phyloP scores from a whole-genome alignment of 352 stramenopile genomes.

The Pythium aristosporum region DNA sequence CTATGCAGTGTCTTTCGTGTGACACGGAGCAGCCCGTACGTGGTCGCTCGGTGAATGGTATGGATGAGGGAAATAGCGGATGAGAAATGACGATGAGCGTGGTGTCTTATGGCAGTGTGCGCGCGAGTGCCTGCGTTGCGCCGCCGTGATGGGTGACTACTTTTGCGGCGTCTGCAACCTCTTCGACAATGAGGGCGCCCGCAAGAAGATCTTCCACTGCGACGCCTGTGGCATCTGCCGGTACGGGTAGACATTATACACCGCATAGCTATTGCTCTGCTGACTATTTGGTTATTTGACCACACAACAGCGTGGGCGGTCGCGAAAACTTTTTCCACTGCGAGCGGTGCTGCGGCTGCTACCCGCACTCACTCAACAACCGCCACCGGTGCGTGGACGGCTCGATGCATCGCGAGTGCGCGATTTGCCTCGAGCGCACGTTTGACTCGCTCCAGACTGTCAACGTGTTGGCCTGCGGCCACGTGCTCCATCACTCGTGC shows the following conservation, averaged over 20 bases:
- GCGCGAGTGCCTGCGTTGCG: conserved; percentile 46
- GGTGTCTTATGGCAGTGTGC: conserved; percentile 35
- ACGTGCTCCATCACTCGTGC: conserved; percentile 74
- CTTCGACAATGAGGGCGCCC: conserved; percentile 59
- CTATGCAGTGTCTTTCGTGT: conserved; percentile 69
- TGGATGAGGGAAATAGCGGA: background rate
- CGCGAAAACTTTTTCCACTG: conserved; percentile 84
- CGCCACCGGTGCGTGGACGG: conserved; percentile 80
- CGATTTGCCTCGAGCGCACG: conserved; percentile 78
- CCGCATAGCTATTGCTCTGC: background rate
- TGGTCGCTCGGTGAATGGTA: background rate
- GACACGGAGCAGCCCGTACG: conserved; percentile 58
- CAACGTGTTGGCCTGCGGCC: conserved; percentile 68
- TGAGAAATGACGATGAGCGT: background rate
- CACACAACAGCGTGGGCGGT: conserved; percentile 48
- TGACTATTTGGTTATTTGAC: background rate
- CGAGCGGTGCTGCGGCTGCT: conserved; percentile 74
- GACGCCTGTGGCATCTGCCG: conserved; percentile 75
- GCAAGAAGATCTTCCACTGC: conserved; percentile 77
- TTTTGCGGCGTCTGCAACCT: conserved; percentile 74
- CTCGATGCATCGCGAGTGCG: conserved; percentile 80
- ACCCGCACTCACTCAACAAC: conserved; percentile 60
- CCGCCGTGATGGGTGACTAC: conserved; percentile 52
- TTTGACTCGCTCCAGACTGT: conserved; percentile 76
- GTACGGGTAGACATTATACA: conserved; percentile 22